Evolutionary conservation across 1,284 basidiomycete species (phyloP).

Genomic region (Marasmius sp.): DNA sequence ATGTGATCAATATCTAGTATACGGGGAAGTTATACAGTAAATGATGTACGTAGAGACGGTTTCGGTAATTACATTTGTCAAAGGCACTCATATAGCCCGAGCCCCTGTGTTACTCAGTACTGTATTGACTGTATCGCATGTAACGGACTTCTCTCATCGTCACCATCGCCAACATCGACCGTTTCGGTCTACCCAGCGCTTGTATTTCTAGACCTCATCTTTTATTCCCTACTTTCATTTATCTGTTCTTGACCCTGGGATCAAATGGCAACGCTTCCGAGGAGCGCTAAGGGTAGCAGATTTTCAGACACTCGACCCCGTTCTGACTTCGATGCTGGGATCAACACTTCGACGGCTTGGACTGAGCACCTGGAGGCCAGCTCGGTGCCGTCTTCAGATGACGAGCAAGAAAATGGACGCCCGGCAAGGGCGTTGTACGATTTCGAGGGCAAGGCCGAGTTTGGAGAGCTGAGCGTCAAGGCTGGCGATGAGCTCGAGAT

Average conservation of each 20-base stretch:
- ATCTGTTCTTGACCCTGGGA: too few species aligned
- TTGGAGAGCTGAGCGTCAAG: conserved; percentile 62
- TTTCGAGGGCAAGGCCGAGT: conserved; percentile 73
- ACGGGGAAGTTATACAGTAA: too few species aligned
- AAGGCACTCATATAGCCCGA: too few species aligned
- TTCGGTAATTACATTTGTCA: too few species aligned
- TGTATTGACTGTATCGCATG: too few species aligned
- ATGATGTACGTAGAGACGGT: too few species aligned
- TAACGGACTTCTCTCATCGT: too few species aligned
- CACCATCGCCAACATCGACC: not conserved
- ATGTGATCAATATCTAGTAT: not conserved
- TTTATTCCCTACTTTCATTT: too few species aligned
- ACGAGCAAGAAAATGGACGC: conserved; percentile 38
- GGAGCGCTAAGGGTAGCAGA: conserved; percentile 16
- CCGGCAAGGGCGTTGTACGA: conserved; percentile 67
- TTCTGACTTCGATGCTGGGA: conserved; percentile 69
- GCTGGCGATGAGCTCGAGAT: conserved; percentile 69
- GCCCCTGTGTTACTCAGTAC: not conserved
- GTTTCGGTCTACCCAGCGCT: not conserved
- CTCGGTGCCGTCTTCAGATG: conserved; percentile 28
- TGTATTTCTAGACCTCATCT: too few species aligned
- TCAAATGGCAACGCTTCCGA: conserved; percentile 32
- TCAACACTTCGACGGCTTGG: conserved; percentile 77
- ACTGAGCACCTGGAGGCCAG: conserved; percentile 44
- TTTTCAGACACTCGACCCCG: conserved; percentile 21